Evolutionary conservation across 495 filamentous ascomycete genomes (phyloP), one percentile per base, ranked within the genome.

Genomic region (Tuber borchii): DNA sequence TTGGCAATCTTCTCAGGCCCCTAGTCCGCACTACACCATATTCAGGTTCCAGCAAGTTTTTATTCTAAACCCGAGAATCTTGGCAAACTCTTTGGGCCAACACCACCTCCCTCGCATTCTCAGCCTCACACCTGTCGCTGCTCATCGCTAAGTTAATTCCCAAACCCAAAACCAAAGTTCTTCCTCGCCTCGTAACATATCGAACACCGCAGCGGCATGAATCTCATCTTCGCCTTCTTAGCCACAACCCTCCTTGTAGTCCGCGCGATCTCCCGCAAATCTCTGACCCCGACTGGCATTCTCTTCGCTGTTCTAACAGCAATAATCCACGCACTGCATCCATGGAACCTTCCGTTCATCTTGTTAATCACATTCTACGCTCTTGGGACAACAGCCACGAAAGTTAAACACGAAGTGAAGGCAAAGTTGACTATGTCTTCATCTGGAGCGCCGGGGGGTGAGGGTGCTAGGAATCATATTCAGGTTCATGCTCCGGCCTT

Each of bases 321-420:
- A 14, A 83, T 87, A 73, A 88, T 90, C 5, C 95, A 99, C 84
- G 93, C 94, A 16, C 79, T 93, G 34, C 95, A 98, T 84, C 94
- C 95, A 14, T 97, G 93, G 93, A 91, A 90, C 73, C 85, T 93
- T n/a, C 94, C 93, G 2, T 96, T 97, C 83, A 87, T 88, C 37
- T 87, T 97, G 17, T 87, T 99, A 3, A 87, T 86, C 61, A 89
- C 94, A 26, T 99, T 99, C 86, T 97, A 97, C 86, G 85, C 94
- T 2, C 90, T 90, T 0, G 96, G 93, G 0, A 97, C 91, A 0
- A 86, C 88, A 71, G 94, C 90, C 1, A 99, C 95, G 0, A 95
- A 93, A 84, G 91, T 97, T 73, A 97, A 97, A 84, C 91, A 97
- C 78, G 89, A 92, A 73, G 86, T 95, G 82, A 99, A 99, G 85